Percentiles rank a stretch among this genome's conserved stretches.
These are phyloP conservation scores for Pichia sp. DNA, from an alignment of 1,139 yeast genomes.

Conservation along the genomic window DNA sequence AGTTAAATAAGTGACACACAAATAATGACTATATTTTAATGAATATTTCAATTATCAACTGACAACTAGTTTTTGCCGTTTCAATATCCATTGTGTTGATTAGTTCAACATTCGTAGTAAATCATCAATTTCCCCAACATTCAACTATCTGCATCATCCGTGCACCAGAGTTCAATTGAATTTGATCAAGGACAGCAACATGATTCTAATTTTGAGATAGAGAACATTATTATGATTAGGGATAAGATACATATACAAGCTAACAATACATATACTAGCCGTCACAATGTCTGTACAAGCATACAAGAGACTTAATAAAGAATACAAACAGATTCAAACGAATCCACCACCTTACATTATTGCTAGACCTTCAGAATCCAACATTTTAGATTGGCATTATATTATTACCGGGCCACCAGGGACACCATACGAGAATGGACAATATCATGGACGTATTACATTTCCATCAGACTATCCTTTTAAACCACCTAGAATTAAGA, in stretches of 20 bases:
- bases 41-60: too few species aligned
- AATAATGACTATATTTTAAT: too few species aligned
- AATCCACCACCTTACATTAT: conserved; percentile 76
- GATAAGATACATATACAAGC: too few species aligned
- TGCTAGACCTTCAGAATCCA: conserved; percentile 80
- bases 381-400: conserved; percentile 75
- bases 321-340: conserved; percentile 65
- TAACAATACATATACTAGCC: background rate
- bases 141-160: background rate
- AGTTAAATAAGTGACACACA: too few species aligned
- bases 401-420: conserved; percentile 76
- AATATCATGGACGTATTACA: conserved; percentile 78
- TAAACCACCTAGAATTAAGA: conserved; percentile 85
- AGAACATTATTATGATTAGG: too few species aligned
- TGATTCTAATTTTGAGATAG: background rate
- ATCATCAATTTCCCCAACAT: too few species aligned
- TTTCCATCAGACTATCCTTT: conserved; percentile 88
- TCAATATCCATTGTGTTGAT: too few species aligned
- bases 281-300: conserved; percentile 26
- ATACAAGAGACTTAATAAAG: conserved; percentile 56
- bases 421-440: conserved; percentile 77
- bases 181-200: background rate
- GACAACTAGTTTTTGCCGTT: too few species aligned
- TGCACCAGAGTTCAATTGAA: background rate
- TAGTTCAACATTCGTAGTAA: too few species aligned